These are phyloP conservation scores for Aspergillus novoparasiticus DNA, from an alignment of 2,329 filamentous ascomycete species.

Conservation along the genomic window DNA sequence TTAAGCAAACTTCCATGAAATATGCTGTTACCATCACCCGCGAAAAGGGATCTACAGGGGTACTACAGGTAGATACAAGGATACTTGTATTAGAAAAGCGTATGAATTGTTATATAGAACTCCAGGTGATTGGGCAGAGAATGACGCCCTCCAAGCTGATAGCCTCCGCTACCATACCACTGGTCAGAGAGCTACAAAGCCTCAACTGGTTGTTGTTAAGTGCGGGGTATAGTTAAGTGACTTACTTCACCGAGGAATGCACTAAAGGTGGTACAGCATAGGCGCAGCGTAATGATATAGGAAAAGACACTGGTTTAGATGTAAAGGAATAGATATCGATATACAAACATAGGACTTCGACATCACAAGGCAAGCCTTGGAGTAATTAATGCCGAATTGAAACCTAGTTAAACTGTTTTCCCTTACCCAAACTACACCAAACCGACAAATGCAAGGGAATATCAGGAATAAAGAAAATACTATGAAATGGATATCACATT, in stretches of 20 bases:
- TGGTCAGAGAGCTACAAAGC: background rate
- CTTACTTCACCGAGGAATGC: background rate
- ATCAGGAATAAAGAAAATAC: background rate
- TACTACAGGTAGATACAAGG: background rate
- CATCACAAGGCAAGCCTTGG: too few relatives aligned
- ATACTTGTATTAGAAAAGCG: background rate
- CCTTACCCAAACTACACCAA: conserved; percentile 23
- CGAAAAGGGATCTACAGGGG: background rate
- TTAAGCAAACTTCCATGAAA: too few relatives aligned
- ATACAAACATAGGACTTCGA: background rate
- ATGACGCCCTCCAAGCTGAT: background rate
- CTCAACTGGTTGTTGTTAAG: background rate
- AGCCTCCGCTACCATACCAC: background rate
- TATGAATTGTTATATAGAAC: background rate
- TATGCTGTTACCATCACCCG: background rate
- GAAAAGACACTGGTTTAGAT: background rate
- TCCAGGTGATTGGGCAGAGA: background rate
- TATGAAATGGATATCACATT: background rate
- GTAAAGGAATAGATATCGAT: background rate
- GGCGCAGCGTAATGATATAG: background rate
- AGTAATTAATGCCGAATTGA: background rate
- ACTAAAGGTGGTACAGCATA: background rate
- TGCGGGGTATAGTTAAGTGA: background rate
- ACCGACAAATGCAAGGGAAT: background rate
- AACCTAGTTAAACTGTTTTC: conserved; percentile 11